Base-by-base conservation (phyloP, 306 rosid genomes). In the Ormosia semicastrata region DNA sequence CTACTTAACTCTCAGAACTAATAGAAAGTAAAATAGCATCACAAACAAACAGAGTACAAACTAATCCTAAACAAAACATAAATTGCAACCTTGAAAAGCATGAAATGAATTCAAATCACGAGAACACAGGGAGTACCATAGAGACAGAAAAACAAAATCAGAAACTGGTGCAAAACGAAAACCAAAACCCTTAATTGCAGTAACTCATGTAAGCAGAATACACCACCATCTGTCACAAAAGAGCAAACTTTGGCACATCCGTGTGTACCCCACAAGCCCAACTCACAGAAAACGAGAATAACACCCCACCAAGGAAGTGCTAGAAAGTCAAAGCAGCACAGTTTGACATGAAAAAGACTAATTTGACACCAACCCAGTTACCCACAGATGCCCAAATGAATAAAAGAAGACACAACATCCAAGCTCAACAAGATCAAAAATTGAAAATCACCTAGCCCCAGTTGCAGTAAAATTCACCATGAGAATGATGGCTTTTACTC, bases 251-350 rank as follows among this genome's bases (percentile, higher is more conserved):
- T 67, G 12, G 71, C 81, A 74, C 82, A 77, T 29, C 73, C 59
- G 65, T 33, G 41, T 13, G 77, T 79, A 70, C 79, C 88, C 88
- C 83, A 77, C 30, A 62, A 80, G 67, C 85, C 46, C 57, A 29
- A 82, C 41, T 37, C 77, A 29, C 82, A 13, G 50, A 81, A 81
- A 75, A 58, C 34, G 59, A 57, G 81, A 73, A 71, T 29, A 59
- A 15, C 67, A 70, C 60, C 71, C 73, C 60, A 78, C 77, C 40
- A 56, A 87, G 13, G 10, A 73, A 84, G 66, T 39, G 72, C 71
- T 71, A 6, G 14, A 46, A 81, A 89, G 88, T 86, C 88, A 84
- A 82, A 84, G 84, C 69, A 70, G 15, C 86, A 30, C 47, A 81
- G 50, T 79, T 81, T 79, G 82, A 78, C 78, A 83, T n/a, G 69